Conservation (phyloP, 768 basidiomycete species). For the Sarcomyxa edulis region DNA sequence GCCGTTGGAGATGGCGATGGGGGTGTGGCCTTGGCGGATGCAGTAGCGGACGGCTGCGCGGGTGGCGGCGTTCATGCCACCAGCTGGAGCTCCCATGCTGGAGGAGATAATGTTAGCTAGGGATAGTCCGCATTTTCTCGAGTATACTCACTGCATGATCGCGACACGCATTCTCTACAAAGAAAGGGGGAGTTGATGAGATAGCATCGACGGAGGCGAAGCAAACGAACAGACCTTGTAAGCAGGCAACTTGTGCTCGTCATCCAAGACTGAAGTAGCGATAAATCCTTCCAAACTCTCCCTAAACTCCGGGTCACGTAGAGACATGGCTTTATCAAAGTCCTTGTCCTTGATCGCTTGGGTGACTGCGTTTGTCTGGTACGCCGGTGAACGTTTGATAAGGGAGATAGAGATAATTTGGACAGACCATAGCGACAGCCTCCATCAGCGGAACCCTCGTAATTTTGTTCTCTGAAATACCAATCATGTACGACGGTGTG, state of each 20-base stretch:
- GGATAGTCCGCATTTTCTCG: not conserved
- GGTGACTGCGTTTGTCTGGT: conserved; percentile 81
- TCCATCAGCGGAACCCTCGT: conserved; percentile 88
- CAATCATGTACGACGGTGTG: conserved; percentile 97
- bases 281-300: conserved; percentile 86
- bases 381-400: conserved; percentile 5
- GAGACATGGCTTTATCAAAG: conserved; percentile 81
- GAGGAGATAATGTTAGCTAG: conserved; percentile 6
- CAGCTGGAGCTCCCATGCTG: conserved; percentile 95
- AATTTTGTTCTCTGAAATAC: conserved; percentile 93
- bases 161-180: conserved; percentile 69
- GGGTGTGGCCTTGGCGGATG: conserved; percentile 84
- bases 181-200: no score
- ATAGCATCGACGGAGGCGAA: not conserved
- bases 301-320: conserved; percentile 87
- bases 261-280: conserved; percentile 60
- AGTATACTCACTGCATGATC: conserved; percentile 71
- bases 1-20: conserved; percentile 93
- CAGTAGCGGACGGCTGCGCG: conserved; percentile 94
- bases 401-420: not conserved
- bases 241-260: conserved; percentile 46
- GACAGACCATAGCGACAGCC: conserved; percentile 77
- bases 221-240: conserved; percentile 32
- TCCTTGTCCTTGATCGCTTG: conserved; percentile 77
- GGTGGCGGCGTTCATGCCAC: conserved; percentile 98